Evolutionary conservation across 2,329 filamentous ascomycete genomes (phyloP).

Genomic region (Ilyonectria robusta): DNA sequence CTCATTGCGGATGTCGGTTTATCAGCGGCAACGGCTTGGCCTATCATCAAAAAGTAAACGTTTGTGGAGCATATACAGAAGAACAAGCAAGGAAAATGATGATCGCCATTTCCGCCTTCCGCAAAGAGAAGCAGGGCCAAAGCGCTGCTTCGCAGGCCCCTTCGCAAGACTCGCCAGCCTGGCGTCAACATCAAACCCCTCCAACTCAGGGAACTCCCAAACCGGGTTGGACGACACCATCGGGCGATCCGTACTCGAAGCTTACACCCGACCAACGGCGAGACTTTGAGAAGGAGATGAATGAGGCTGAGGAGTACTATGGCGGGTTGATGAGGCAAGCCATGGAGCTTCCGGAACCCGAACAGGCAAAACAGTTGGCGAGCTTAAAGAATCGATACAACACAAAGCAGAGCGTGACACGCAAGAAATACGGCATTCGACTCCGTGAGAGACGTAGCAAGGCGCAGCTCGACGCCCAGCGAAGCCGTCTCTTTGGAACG

Average conservation of each 20-base stretch:
- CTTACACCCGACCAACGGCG: constrained; percentile 51
- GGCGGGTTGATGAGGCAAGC: constrained; percentile 60
- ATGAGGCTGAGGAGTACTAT: constrained; percentile 53
- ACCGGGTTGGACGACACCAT: constrained; percentile 33
- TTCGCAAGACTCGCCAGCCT: not conserved
- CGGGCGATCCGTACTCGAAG: constrained; percentile 61
- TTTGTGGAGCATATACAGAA: constrained; percentile 61
- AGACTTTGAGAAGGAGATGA: constrained; percentile 50
- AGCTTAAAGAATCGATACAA: constrained; percentile 67
- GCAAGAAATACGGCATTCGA: constrained; percentile 71
- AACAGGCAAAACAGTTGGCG: constrained; percentile 53
- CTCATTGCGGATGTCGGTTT: constrained; percentile 62
- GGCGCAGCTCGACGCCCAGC: constrained; percentile 62
- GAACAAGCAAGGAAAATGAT: constrained; percentile 34
- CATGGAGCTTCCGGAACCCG: constrained; percentile 53
- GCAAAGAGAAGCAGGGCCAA: constrained; percentile 6
- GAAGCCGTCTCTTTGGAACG: constrained; percentile 53
- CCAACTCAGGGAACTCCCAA: constrained; percentile 2
- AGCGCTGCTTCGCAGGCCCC: not conserved
- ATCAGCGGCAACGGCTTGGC: constrained; percentile 56
- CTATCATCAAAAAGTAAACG: constrained; percentile 61
- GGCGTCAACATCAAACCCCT: constrained; percentile 7
- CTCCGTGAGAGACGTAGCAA: constrained; percentile 64
- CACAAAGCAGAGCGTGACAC: constrained; percentile 69
- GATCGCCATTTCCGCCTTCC: constrained; percentile 25